Conservation (phyloP, 2,329 filamentous ascomycete species). For the Alternaria sp. region DNA sequence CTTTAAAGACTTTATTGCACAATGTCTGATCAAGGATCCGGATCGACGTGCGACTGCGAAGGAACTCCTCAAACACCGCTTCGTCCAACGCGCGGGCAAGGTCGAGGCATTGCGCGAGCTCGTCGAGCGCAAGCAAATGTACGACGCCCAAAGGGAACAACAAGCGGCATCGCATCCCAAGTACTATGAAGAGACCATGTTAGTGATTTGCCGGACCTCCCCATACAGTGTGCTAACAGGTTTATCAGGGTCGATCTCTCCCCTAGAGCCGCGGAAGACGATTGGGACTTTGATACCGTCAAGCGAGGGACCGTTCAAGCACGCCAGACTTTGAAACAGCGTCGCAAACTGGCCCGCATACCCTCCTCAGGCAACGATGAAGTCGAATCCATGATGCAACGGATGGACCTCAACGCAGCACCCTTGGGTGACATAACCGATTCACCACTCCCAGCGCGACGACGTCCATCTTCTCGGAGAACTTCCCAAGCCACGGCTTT, state of each 20-base stretch:
- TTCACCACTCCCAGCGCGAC: conserved; percentile 39
- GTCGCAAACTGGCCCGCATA: conserved; percentile 54
- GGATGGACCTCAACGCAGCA: conserved; percentile 53
- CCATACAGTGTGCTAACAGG: conserved; percentile 16
- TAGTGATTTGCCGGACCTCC: conserved; percentile 32
- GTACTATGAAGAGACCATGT: conserved; percentile 93
- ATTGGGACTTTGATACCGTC: conserved; percentile 96
- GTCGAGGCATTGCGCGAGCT: conserved; percentile 87
- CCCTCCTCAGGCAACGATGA: conserved; percentile 48
- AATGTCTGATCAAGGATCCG: conserved; percentile 91
- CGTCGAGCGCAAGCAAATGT: conserved; percentile 81
- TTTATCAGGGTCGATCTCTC: conserved; percentile 66
- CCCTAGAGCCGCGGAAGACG: conserved; percentile 73
- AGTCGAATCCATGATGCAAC: conserved; percentile 47
- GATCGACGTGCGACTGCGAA: conserved; percentile 83
- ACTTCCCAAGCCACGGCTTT: conserved; percentile 49
- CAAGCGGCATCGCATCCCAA: conserved; percentile 67
- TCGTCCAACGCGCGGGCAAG: conserved; percentile 85
- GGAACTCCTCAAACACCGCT: conserved; percentile 85
- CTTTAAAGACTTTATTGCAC: conserved; percentile 91
- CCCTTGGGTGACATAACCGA: conserved; percentile 51
- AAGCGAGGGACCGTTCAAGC: conserved; percentile 69
- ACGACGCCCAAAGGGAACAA: conserved; percentile 73
- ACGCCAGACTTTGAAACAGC: conserved; percentile 56
- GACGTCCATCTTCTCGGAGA: conserved; percentile 41